phyloP scores from a whole-genome alignment of 495 filamentous ascomycete genomes.

The Penicilliopsis zonata region DNA sequence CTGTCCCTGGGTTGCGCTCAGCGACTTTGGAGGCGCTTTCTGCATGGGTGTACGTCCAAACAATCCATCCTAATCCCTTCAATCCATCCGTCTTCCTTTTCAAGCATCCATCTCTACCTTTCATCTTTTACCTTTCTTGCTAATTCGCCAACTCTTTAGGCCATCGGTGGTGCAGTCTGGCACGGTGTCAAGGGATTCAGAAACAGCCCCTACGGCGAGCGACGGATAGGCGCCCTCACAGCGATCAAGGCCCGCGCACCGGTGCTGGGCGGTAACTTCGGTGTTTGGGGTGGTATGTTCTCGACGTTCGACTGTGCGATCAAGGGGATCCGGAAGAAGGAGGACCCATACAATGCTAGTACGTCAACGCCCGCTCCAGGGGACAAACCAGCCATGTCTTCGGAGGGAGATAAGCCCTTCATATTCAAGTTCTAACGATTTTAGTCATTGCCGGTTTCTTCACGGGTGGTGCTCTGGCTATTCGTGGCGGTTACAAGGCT shows the following conservation, averaged over 20 bases:
- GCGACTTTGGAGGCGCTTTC: conserved; percentile 95
- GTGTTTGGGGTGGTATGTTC: conserved; percentile 93
- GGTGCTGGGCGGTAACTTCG: conserved; percentile 94
- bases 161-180: conserved; percentile 89
- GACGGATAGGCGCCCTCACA: conserved; percentile 88
- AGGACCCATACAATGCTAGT: conserved; percentile 94
- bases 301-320: conserved; percentile 94
- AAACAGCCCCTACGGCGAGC: conserved; percentile 82
- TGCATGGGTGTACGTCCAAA: conserved; percentile 85
- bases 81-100: no score
- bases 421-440: no score
- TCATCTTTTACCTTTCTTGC: background rate
- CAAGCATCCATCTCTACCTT: background rate
- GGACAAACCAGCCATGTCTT: background rate
- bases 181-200: conserved; percentile 95
- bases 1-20: conserved; percentile 92
- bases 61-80: no score
- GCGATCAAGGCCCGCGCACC: conserved; percentile 95
- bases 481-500: conserved; percentile 80
- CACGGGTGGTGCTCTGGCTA: conserved; percentile 82
- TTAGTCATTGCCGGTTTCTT: conserved; percentile 86
- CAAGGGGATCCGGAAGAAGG: conserved; percentile 90
- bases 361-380: conserved; percentile 18
- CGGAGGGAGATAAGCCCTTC: no score
- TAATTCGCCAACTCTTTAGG: conserved; percentile 12